Conservation (phyloP, 768 basidiomycete genomes). For the Kwoniella sp. region DNA sequence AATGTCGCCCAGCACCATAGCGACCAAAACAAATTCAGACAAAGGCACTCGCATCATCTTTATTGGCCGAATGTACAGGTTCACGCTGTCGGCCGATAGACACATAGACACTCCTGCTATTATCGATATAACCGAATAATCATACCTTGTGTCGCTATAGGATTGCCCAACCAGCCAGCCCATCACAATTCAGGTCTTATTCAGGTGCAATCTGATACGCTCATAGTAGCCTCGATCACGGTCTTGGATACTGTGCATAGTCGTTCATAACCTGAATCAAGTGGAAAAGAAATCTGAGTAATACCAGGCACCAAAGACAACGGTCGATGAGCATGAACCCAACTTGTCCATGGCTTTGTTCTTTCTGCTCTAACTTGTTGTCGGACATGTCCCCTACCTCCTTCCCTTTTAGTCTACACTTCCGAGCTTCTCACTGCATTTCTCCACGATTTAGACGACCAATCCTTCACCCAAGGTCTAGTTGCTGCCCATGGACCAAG, state of each 20-base stretch:
- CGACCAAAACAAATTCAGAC: not conserved
- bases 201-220: not conserved
- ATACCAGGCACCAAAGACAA: not conserved
- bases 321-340: too few species aligned
- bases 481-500: slow-evolving; percentile 68
- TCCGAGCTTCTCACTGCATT: not conserved
- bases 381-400: too few species aligned
- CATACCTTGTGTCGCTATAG: too few species aligned
- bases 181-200: not conserved
- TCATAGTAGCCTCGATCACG: not conserved
- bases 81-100: not conserved
- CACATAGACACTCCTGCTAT: not conserved
- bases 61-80: not conserved
- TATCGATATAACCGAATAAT: slow-evolving; percentile 6
- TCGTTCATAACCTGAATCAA: not conserved
- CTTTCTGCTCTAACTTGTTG: too few species aligned
- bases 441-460: not conserved
- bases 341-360: too few species aligned
- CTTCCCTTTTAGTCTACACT: not conserved
- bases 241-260: not conserved
- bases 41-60: not conserved
- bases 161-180: not conserved
- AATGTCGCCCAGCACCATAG: not conserved
- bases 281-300: too few species aligned
- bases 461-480: not conserved